Evolutionary conservation across 139 green algal genomes (phyloP), one percentile per base, ranked within the genome.

Genomic region (Edaphochlamys debaryana): DNA sequence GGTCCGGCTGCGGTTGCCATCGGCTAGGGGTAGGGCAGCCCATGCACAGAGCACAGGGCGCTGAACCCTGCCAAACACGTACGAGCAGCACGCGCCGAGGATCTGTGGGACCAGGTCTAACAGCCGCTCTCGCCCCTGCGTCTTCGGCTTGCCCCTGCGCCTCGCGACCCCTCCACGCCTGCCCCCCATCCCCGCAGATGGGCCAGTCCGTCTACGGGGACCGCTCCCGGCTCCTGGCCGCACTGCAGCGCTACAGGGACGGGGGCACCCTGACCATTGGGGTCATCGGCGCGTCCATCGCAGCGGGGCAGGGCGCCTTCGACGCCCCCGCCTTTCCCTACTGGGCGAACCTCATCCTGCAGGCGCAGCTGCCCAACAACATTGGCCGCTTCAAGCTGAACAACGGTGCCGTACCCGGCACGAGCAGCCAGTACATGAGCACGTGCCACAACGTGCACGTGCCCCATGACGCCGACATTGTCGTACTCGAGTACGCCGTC

Each of bases 401-500:
- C 48, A 91, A 91, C 41, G 84, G 87, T 30, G 82, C 79, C 0
- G 84, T 89, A 54, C 87, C 84, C 3, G 84, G 63, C 29, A 82
- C 79, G 5, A 73, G 69, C 25, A 84, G 63, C 17, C 79, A 86
- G 52, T 90, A 80, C 58, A 79, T 87, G 50, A 42, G 23, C 36
- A 41, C 72, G 4, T 90, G 87, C 82, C 40, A 86, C 56, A 79
- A 88, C 54, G 79, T 70, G 74, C 82, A 88, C 66, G 79, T 91
- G 42, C 70, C 75, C 22, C 32, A 32, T 3, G 42, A 86, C 22
- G 78, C 42, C n/a, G 87, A 91, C 75, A 62, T 91, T 25, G 40
- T 91, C 1, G 41, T 91, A 32, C 67, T 91, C n/a, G 87, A 91
- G 67, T 87, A 88, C 67, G 69, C 70, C 0, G 60, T 87, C 13